A percentile compares a stretch with the other conserved stretches of the same genome.
These are phyloP conservation scores for Botrytis pseudocinerea DNA, from an alignment of 2,329 filamentous ascomycete species.

Conservation along the genomic window DNA sequence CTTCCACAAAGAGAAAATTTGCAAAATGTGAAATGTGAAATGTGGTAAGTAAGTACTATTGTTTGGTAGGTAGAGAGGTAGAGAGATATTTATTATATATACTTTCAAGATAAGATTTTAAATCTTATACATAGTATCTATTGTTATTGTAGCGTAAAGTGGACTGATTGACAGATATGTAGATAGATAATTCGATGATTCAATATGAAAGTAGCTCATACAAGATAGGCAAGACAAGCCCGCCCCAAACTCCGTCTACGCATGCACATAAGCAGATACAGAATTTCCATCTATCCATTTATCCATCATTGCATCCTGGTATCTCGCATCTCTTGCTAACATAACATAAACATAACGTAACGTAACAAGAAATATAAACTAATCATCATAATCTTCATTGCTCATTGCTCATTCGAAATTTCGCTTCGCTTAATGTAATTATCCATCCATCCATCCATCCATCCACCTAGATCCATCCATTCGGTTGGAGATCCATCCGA, in stretches of 20 bases:
- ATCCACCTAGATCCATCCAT: neutral
- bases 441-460: neutral
- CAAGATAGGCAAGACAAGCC: neutral
- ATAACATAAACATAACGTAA: neutral
- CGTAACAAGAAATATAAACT: neutral
- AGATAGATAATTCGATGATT: too few species aligned
- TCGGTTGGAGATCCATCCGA: too few species aligned
- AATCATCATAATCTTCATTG: neutral
- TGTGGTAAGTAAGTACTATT: neutral
- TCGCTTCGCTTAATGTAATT: neutral
- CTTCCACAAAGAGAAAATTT: too few species aligned
- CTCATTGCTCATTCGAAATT: neutral
- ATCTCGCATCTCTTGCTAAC: neutral
- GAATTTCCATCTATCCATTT: neutral
- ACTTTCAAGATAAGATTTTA: neutral
- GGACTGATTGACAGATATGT: neutral
- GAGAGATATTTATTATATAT: too few species aligned
- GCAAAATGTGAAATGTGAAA: neutral
- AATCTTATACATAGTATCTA: neutral
- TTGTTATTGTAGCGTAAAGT: neutral
- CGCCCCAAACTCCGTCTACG: neutral
- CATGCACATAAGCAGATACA: neutral
- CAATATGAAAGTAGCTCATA: too few species aligned
- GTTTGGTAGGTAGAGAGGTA: neutral
- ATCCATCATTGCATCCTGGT: neutral